Evolutionary conservation across 2,329 filamentous ascomycete genomes (phyloP), one percentile per base, ranked within the genome.

Genomic region (Xylariales sp.): DNA sequence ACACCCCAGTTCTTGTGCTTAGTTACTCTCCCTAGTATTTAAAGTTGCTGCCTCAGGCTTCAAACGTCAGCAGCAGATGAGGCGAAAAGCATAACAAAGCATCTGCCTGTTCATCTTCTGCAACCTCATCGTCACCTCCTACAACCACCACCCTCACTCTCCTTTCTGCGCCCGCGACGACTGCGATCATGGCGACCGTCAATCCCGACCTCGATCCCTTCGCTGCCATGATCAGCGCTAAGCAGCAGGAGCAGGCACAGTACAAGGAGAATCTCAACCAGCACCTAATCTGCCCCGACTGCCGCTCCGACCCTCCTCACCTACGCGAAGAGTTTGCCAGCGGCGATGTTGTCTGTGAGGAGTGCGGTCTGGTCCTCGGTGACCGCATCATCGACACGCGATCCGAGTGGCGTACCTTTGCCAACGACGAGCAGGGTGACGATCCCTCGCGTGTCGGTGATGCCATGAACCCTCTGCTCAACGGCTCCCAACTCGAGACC

Each of bases 381-480:
- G 86, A 91, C 55, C 85, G 88, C 49, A 89, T 93, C 59, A 90
- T 98, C 56, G 94, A 98, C 59, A 94, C 88, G 44, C 85, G 94
- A 45, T 95, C 89, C 33, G 93, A 98, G 68, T 98, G 93, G 93
- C 88, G 93, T 59, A 98, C 93, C 1, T 98, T 98, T 67, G 89
- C 90, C 58, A 97, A 97, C 60, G 93, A 98, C 57, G 94, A 98
- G 60, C 88, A 88, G 55, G 90, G 87, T 56, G 94, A 97, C 53
- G 93, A 98, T 51, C 93, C 94, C 5, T 96, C 89, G 42, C 93
- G 93, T 88, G 91, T 98, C 48, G 93, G 93, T 69, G 93, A 97
- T 52, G 87, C 85, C 5, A 83, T 85, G 43, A 96, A 97, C 57
- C 84, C 88, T 38, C 81, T 98, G 29, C 76, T 95, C 41, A 89